Evolutionary conservation across 257 asterid species (phyloP).

Genomic region (Thymus mandschuricus): DNA sequence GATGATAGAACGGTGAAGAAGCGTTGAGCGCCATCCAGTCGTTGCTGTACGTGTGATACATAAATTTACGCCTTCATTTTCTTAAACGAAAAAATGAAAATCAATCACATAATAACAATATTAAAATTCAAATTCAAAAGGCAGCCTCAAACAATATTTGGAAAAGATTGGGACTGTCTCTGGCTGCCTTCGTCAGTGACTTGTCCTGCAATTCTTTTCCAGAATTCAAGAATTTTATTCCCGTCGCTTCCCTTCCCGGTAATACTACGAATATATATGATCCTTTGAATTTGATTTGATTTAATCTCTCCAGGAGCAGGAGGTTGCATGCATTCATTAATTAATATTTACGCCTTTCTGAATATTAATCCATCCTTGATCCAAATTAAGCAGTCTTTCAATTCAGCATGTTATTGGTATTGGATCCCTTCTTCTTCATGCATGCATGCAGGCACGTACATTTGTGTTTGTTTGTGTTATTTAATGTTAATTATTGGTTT

Average conservation of each 20-base stretch:
- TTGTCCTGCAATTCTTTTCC: conserved; percentile 27
- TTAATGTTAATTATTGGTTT: no score
- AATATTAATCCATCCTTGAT: no score
- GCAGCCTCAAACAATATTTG: background rate
- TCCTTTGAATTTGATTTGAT: no score
- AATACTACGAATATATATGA: no score
- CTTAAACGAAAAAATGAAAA: background rate
- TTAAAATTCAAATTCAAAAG: background rate
- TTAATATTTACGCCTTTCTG: no score
- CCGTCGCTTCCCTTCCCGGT: background rate
- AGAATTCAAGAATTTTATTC: background rate
- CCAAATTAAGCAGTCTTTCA: no score
- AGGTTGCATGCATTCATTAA: no score
- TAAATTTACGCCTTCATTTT: background rate
- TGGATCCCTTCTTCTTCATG: no score
- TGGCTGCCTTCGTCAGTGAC: conserved; percentile 26
- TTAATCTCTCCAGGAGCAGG: no score
- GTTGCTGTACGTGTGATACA: background rate
- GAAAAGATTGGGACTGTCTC: conserved; percentile 29
- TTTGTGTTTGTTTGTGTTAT: no score
- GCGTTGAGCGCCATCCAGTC: background rate
- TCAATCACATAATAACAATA: background rate
- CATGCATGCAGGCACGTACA: no score
- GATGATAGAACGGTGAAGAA: conserved; percentile 19
- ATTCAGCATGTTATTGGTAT: no score